Base-by-base conservation (phyloP, 345 rosid species). In the Melaleuca quinquenervia region DNA sequence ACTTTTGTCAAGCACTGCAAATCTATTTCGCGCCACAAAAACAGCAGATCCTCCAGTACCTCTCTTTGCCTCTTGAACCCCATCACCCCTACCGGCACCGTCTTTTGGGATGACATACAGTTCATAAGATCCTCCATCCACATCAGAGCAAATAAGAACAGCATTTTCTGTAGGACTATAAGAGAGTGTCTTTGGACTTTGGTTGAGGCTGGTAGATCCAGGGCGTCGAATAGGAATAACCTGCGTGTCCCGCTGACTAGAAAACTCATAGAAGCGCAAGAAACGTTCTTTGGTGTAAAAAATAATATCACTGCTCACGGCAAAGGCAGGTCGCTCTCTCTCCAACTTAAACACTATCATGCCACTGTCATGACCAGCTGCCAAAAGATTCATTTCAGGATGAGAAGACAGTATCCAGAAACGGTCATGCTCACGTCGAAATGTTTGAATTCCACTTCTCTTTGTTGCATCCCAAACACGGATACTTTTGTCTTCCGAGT, bases 401-500 rank as follows among this genome's bases (percentile, higher is more conserved):
- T 97, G 99, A 84, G 94, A 93, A 82, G 98, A 92, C 82, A 97
- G 97, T 80, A 94, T 94, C 99, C 99, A 97, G 88, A 96, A 97
- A 4, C 99, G 90, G 74, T 97, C 98, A 88, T 97, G 99, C 86
- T 97, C 99, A 48, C 99, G 94, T 54, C 98, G 98, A 82, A 97
- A 96, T 82, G 99, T 97, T 85, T 97, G 98, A 85, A 97, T 88
- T 88, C 96, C 97, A 86, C 98, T 93, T 88, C 98, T 85, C 90
- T 95, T 97, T 50, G 99, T 96, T 85, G 90, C 99, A 85, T 96
- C 99, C 99, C 99, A 97, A 83, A 97, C 98, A 82, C 98, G 96
- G 60, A 97, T 97, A 86, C 97, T 95, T 86, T 94, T 97, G 87
- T 97, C 99, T 91, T 97, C 99, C 0, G 99, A 98, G 88, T 96